phyloP scores from a whole-genome alignment of 805 yeast species.

The Candida ponderosae region DNA sequence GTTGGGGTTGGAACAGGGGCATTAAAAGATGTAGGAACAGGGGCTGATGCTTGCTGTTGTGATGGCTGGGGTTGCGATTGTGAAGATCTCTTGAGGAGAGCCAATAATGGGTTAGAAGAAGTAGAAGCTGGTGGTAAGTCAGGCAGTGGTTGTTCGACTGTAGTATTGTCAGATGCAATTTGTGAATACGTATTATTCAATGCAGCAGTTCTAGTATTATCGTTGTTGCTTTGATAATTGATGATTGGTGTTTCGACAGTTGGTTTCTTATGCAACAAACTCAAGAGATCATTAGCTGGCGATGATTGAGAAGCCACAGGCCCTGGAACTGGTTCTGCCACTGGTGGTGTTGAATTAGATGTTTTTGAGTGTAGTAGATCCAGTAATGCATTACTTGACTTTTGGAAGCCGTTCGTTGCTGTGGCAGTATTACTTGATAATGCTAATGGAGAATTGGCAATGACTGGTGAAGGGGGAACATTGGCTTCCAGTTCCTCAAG shows the following conservation, averaged over 20 bases:
- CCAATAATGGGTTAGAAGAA: constrained; percentile 2
- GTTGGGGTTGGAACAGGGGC: not conserved
- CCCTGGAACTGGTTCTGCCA: too few relatives aligned
- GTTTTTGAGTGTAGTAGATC: too few relatives aligned
- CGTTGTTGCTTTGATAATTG: not conserved
- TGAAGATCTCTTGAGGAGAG: constrained; percentile 2
- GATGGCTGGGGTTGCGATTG: not conserved
- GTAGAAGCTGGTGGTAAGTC: constrained; percentile 5
- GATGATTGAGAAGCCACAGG: too few relatives aligned
- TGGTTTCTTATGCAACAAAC: not conserved
- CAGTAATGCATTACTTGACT: too few relatives aligned
- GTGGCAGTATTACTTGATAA: too few relatives aligned
- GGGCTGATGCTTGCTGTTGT: constrained; percentile 2
- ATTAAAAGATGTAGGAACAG: not conserved
- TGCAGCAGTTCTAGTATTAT: constrained; percentile 1
- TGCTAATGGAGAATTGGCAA: constrained; percentile 1
- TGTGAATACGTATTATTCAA: constrained; percentile 2
- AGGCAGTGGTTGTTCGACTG: not conserved
- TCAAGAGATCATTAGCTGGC: constrained; percentile 3
- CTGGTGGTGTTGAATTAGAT: too few relatives aligned
- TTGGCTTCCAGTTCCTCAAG: constrained; percentile 4
- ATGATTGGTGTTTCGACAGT: constrained; percentile 1
- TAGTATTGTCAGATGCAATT: not conserved
- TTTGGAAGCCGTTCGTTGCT: too few relatives aligned
- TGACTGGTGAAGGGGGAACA: not conserved